These are phyloP conservation scores for Penstemon eatonii DNA, from an alignment of 257 asterid genomes.

Conservation along the genomic window DNA sequence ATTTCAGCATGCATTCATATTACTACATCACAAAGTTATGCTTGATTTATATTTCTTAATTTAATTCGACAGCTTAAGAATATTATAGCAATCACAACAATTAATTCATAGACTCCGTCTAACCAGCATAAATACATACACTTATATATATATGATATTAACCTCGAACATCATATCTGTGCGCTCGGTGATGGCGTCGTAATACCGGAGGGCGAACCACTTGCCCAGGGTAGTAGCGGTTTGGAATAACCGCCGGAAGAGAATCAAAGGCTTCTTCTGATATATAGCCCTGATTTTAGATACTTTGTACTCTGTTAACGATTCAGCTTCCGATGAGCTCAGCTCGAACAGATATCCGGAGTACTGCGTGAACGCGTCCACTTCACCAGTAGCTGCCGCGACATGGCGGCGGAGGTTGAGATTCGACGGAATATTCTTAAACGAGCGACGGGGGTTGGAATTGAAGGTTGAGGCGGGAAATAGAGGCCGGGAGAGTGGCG, in stretches of 20 bases:
- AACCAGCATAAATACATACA: background rate
- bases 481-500: conserved; percentile 33
- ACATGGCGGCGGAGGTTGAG: conserved; percentile 29
- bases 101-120: background rate
- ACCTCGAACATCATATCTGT: conserved; percentile 84
- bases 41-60: too few relatives aligned
- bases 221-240: conserved; percentile 74
- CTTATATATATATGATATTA: background rate
- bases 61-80: too few relatives aligned
- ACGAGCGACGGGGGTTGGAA: conserved; percentile 24
- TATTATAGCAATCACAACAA: too few relatives aligned
- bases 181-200: conserved; percentile 66
- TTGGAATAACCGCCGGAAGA: conserved; percentile 78
- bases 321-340: conserved; percentile 73
- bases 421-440: conserved; percentile 14
- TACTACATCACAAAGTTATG: too few relatives aligned
- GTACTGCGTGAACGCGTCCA: conserved; percentile 77
- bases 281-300: conserved; percentile 57
- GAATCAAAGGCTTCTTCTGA: conserved; percentile 72
- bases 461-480: conserved; percentile 31
- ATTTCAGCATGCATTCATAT: too few relatives aligned
- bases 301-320: conserved; percentile 61
- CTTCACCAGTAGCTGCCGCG: conserved; percentile 39
- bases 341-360: conserved; percentile 82
- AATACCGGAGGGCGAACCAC: conserved; percentile 87